Base-by-base conservation (phyloP, 2,329 filamentous ascomycete species). In the Colletotrichum musae region DNA sequence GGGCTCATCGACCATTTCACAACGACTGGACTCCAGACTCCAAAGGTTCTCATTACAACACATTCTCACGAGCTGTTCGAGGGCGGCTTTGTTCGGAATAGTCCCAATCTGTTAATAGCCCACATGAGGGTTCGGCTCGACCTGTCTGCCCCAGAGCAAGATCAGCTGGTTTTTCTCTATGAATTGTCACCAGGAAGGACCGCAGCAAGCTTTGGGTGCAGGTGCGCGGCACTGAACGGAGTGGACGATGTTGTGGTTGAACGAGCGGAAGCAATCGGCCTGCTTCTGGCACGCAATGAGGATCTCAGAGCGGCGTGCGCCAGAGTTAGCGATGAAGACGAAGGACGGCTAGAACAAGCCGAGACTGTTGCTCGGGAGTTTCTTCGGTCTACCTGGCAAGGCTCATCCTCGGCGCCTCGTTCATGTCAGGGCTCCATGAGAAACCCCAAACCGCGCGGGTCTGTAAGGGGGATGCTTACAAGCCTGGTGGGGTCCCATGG, bases 151-250 rank as follows among this genome's bases (percentile, higher is more conserved):
- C 76, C 84, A 5, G 74, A 81, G 3, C 87, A 91, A 28, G 86
- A 93, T 1, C 90, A 93, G 72, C 85, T 94, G 36, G 90, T 88
- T 0, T 94, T 93, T 74, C 86, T 97, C 1, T 97, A 95, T 79
- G 92, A 89, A 32, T 81, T 92, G n/a, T 75, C 80, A 4, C 73
- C 83, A 2, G 95, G 95, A 0, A 87, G 91, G 64, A 95, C 91
- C 73, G 89, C 84, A 7, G 92, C 93, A 15, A 98, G 94, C 76
- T 97, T 97, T 75, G 96, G 96, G 0, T 93, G 91, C 32, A 87
- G 88, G 79, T 98, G 96, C 76, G 96, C 96, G 32, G 90, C 91
- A 4, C 88, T 97, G 79, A 98, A 97, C 74, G 95, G 95, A 1
- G 90, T 99, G 15, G 91, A 94, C 36, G 76, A 81, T 18, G 85